phyloP scores from a whole-genome alignment of 371 early-diverging fungal genomes.

The Vavraia culicis region DNA sequence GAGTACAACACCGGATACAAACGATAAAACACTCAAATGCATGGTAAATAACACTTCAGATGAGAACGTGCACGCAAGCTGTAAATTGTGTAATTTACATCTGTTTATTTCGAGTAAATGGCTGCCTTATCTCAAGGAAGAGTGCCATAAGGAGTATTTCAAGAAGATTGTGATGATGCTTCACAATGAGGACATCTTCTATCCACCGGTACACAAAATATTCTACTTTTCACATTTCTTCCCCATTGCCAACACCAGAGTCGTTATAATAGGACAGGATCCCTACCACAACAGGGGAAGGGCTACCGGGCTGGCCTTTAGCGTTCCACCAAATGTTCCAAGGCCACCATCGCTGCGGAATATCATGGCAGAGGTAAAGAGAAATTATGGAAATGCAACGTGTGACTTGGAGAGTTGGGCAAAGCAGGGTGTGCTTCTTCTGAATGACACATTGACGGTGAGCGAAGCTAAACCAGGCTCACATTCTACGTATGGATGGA shows the following conservation, averaged over 20 bases:
- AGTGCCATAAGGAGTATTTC: conserved; percentile 38
- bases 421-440: conserved; percentile 68
- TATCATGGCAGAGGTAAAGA: conserved; percentile 61
- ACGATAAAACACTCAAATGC: no score
- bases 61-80: neutral
- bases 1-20: no score
- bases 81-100: conserved; percentile 15
- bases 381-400: conserved; percentile 44
- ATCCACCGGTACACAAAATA: conserved; percentile 26
- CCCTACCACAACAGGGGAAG: conserved; percentile 75
- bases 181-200: conserved; percentile 18
- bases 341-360: conserved; percentile 70
- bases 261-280: conserved; percentile 48
- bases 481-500: conserved; percentile 71
- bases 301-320: conserved; percentile 56
- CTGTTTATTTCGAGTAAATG: conserved; percentile 13
- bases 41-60: no score
- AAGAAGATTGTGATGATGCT: conserved; percentile 16
- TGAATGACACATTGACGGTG: conserved; percentile 77
- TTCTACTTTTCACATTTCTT: conserved; percentile 32
- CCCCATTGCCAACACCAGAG: conserved; percentile 30
- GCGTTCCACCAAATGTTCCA: conserved; percentile 52
- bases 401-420: conserved; percentile 52
- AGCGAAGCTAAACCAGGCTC: conserved; percentile 57
- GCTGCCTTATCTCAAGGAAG: conserved; percentile 20